phyloP scores from a whole-genome alignment of 1,284 basidiomycete species.

The Microbotryum violaceum region DNA sequence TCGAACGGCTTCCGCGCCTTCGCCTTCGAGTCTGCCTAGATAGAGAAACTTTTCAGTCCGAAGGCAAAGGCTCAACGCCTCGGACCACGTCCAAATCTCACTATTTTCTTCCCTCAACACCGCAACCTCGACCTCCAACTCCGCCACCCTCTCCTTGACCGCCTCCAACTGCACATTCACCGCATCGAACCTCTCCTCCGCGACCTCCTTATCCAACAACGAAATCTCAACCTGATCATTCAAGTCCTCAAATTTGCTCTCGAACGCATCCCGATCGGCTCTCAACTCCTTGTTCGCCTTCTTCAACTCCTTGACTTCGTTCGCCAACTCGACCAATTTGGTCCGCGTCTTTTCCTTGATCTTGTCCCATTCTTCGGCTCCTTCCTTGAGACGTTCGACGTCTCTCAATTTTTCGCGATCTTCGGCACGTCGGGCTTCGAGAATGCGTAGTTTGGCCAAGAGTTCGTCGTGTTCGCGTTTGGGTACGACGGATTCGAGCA shows the following conservation, averaged over 20 bases:
- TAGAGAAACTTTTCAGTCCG: too few relatives aligned
- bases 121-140: conserved; percentile 71
- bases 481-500: conserved; percentile 16
- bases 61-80: too few relatives aligned
- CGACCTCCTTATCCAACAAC: conserved; percentile 92
- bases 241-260: conserved; percentile 17
- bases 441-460: conserved; percentile 68
- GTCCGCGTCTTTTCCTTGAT: conserved; percentile 73
- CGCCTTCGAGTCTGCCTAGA: conserved; percentile 16
- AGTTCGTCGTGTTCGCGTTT: conserved; percentile 51
- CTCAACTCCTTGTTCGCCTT: conserved; percentile 18
- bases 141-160: conserved; percentile 66
- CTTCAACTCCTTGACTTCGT: conserved; percentile 71
- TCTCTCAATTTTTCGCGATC: conserved; percentile 74
- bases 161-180: conserved; percentile 69
- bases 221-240: conserved; percentile 65
- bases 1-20: conserved; percentile 25
- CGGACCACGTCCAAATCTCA: conserved; percentile 22
- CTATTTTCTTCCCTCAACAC: conserved; percentile 57
- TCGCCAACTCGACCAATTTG: conserved; percentile 39
- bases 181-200: conserved; percentile 82
- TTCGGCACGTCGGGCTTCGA: conserved; percentile 79
- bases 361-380: conserved; percentile 76
- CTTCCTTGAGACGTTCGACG: conserved; percentile 72
- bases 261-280: not conserved